Base-by-base conservation (phyloP, 257 asterid species). In the Rehmannia glutinosa region DNA sequence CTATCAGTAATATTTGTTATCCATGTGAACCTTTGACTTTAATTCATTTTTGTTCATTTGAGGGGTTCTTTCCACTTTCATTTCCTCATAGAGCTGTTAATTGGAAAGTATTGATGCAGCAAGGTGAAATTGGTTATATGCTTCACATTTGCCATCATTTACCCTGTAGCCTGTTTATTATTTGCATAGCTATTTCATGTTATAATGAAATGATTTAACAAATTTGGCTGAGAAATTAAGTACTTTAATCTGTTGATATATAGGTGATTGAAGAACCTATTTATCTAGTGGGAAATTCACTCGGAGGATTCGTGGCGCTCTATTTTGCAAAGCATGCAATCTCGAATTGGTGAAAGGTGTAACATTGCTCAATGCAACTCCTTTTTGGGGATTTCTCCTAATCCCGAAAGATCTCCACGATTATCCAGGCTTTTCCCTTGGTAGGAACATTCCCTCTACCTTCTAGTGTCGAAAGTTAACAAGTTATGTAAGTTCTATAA, bases 321-420 rank as follows among this genome's bases (percentile, higher is more conserved):
- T 90, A 88, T n/a, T 81, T 93, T 65, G 96, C 99, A n/a, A n/a
- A 0, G 96, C 99, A 59, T 63, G 66, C 78, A 41, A 90, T 68
- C 99, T 97, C 51, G 75, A 90, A 1, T 51, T 93, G 77, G 97
- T 93, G 72, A 93, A 93, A 78, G 99, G 99, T 36, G 87, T 93
- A 53, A 86, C 91, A 21, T 76, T 93, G 81, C 92, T 90, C 43
- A 93, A 93, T 59, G 97, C 99, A 27, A 86, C 99, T 27, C 99
- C 97, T 7, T 86, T 90, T 74, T 90, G 99, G 99, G 96, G 96
- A 68, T 76, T 93, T 67, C 91, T 93, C 97, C 97, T 36, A 93
- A 93, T 69, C 96, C 97, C 10, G 75, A 74, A 58, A 85, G 79
- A 73, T 86, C 89, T 64, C 97, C 99, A n/a, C 75, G 79, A 73